Evolutionary conservation across 495 filamentous ascomycete genomes (phyloP), one percentile per base, ranked within the genome.

Genomic region (Talaromyces adpressus): DNA sequence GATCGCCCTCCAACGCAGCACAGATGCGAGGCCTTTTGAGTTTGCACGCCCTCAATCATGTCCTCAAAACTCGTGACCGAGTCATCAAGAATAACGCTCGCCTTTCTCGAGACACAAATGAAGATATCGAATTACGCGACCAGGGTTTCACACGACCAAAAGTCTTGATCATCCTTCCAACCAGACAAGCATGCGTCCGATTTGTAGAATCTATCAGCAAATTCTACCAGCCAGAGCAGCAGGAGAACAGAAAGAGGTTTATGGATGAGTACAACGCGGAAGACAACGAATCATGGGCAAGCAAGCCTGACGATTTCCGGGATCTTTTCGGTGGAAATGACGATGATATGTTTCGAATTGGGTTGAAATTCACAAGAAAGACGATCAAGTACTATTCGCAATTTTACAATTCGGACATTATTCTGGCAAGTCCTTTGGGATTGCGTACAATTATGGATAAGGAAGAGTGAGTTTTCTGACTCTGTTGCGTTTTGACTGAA

Each of bases 71-170:
- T 14, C 89, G 94, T 59, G 93, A 97, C 67, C 86, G 85, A 30
- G 89, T 98, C 0, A 84, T 97, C 62, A 98, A 95, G 73, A 96
- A 97, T 75, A 96, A 92, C 68, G 84, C 87, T 22, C 89, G 86
- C 60, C 77, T 95, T 11, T 74, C 82, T n/a, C 81, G 82, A 62
- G 81, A 84, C 47, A 78, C 79, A 32, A 79, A 80, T 34, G 82
- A 84, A 53, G 86, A 89, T 30, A 77, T 91, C 23, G 94, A 98
- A 59, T 78, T 92, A 29, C 85, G 92, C 52, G 95, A 98, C 72
- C 94, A 98, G 75, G 94, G 95, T 4, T 98, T 97, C 72, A 97
- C 94, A 0, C 82, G 94, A 2, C 94, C 95, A 6, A 97, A 96
- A 69, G 87, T 97, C 18, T 83, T 98, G 23, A 88, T 97, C 66